Conservation (phyloP, 805 yeast species). For the Wickerhamomyces chambardii region DNA sequence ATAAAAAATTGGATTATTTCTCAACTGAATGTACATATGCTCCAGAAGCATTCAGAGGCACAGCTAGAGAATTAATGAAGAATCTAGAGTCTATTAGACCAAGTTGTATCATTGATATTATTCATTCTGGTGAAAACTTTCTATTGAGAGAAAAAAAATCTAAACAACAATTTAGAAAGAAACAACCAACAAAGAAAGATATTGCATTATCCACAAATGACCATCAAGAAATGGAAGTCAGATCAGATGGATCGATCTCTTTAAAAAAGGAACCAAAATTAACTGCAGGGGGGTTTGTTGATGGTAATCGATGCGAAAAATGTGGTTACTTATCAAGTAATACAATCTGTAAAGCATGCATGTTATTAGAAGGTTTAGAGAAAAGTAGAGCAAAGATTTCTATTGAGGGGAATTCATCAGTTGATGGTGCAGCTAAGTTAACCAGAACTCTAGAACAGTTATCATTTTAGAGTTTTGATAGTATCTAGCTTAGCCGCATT, state of each 20-base stretch:
- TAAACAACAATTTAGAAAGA: constrained; percentile 19
- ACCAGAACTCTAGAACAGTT: constrained; percentile 56
- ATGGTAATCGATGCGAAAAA: constrained; percentile 72
- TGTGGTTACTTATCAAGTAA: constrained; percentile 93
- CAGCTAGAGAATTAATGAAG: constrained; percentile 88
- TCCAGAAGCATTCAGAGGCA: constrained; percentile 97
- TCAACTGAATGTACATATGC: constrained; percentile 98
- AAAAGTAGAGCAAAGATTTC: constrained; percentile 57
- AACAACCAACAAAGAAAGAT: constrained; percentile 1
- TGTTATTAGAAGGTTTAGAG: constrained; percentile 77
- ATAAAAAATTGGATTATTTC: constrained; percentile 88
- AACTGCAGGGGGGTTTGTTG: constrained; percentile 26
- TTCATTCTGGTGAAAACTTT: constrained; percentile 86
- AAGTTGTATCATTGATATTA: constrained; percentile 87
- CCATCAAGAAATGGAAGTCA: constrained; percentile 37
- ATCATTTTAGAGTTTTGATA: constrained; percentile 32
- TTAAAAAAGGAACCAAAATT: constrained; percentile 16
- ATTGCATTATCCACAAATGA: constrained; percentile 2
- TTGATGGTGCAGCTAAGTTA: constrained; percentile 56
- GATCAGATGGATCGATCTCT: constrained; percentile 55
- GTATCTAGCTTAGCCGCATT: too few relatives aligned
- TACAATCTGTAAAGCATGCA: constrained; percentile 87
- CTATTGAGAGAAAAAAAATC: constrained; percentile 51
- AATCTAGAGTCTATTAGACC: constrained; percentile 87
- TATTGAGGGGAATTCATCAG: constrained; percentile 41